phyloP scores from a whole-genome alignment of 192 early-diverging fungal genomes.

The Funneliformis geosporum region DNA sequence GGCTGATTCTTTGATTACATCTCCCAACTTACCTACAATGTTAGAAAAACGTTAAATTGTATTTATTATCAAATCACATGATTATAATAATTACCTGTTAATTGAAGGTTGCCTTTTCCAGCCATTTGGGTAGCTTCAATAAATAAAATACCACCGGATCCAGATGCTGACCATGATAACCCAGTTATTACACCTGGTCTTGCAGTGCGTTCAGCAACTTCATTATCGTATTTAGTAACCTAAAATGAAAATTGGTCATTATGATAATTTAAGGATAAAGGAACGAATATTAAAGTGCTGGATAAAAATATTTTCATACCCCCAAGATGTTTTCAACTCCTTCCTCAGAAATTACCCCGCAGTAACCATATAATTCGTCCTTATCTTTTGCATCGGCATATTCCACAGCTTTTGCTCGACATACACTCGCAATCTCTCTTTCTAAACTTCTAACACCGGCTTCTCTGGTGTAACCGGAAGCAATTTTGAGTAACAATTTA shows the following conservation, averaged over 20 bases:
- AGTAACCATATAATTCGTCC: slow-evolving; percentile 41
- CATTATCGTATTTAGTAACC: slow-evolving; percentile 65
- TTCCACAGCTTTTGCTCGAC: slow-evolving; percentile 68
- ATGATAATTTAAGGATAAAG: neutral
- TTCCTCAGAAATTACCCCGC: slow-evolving; percentile 44
- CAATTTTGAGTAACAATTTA: slow-evolving; percentile 58
- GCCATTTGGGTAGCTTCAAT: slow-evolving; percentile 79
- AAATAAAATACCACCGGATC: slow-evolving; percentile 73
- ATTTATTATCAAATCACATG: neutral
- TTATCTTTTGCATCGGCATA: slow-evolving; percentile 60
- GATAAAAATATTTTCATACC: slow-evolving; percentile 33
- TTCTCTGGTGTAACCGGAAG: slow-evolving; percentile 76
- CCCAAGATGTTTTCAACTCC: slow-evolving; percentile 70
- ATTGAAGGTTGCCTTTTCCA: slow-evolving; percentile 65
- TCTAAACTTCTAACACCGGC: slow-evolving; percentile 78
- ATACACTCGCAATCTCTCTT: slow-evolving; percentile 69
- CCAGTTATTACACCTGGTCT: slow-evolving; percentile 82
- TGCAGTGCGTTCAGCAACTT: slow-evolving; percentile 64
- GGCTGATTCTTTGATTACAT: slow-evolving; percentile 86
- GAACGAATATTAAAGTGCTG: neutral
- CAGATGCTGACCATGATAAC: slow-evolving; percentile 75
- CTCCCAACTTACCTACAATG: slow-evolving; percentile 66
- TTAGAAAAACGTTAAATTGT: neutral
- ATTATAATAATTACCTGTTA: slow-evolving; percentile 55
- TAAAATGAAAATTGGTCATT: neutral